Base-by-base conservation (phyloP, 1,284 basidiomycete species). In the Grifola frondosa region DNA sequence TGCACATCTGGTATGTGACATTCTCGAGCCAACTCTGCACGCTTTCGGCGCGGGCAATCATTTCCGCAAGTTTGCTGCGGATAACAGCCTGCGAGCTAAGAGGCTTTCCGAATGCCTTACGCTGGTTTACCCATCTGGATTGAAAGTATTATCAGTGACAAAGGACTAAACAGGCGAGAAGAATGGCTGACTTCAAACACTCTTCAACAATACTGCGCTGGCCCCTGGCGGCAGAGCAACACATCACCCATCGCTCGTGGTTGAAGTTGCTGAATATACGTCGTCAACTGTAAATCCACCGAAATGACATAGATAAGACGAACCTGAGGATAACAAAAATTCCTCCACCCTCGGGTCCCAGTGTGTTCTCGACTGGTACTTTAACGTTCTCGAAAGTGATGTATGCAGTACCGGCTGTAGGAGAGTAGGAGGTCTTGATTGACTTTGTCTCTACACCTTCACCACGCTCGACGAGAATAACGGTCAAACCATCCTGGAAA, bases 1-100 rank as follows among this genome's bases (percentile, higher is more conserved):
- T 84, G 62, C 78, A 83, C 93, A 96, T 96, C 67, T 96, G 93
- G 64, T 86, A 83, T 0, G 92, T 95, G 49, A 96, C 71, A 59
- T 81, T 87, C 69, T 97, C 94, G 20, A 96, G 70, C 91, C 92
- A 97, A 35, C 78, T 80, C 61, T 97, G 93, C 16, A 75, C 75
- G 4, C 80, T 80, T 66, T 95, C 91, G 25, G 80, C 76, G 46
- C 90, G 84, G 17, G 88, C 79, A 47, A 95, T 91, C 88, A 95
- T 92, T 20, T 73, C 71, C 2, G 91, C 91, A 36, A 96, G 66
- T 73, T 93, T 94, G 56, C 77, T 75, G 42, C 92, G 80, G 56
- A 97, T 84, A 49, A 95, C 88, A 6, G 92, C 80, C 63, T 91
- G 88, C 6, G 83, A 78, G 54, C 84, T 80, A 15, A 95, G 74